phyloP scores from a whole-genome alignment of 495 filamentous ascomycete species.

The Thermothielavioides terrestris region DNA sequence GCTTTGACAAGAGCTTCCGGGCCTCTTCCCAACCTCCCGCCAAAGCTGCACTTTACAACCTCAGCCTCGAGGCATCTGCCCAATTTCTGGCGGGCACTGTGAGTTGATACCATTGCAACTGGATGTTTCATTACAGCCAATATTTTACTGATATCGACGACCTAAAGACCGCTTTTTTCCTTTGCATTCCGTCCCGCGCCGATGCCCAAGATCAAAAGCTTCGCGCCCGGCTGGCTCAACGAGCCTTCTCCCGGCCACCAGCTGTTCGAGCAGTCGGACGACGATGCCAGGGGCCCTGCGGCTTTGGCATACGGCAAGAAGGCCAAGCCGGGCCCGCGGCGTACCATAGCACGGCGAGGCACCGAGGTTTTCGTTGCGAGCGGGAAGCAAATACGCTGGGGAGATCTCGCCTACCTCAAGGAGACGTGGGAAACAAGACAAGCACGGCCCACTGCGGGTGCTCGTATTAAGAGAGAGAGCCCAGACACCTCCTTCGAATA shows the following conservation, averaged over 20 bases:
- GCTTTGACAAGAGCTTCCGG: too few relatives aligned
- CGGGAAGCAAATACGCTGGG: constrained; percentile 81
- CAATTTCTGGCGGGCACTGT: background rate
- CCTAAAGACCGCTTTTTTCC: too few relatives aligned
- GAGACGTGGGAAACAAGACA: constrained; percentile 50
- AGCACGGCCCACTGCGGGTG: constrained; percentile 5
- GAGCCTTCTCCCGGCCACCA: constrained; percentile 63
- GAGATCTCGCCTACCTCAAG: constrained; percentile 65
- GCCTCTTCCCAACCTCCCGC: background rate
- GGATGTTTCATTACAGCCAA: too few relatives aligned
- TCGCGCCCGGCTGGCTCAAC: constrained; percentile 75
- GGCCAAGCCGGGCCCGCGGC: constrained; percentile 45
- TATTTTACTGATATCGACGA: too few relatives aligned
- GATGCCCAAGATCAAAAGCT: constrained; percentile 76
- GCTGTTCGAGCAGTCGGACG: constrained; percentile 48
- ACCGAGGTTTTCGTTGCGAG: constrained; percentile 77
- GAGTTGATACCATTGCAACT: too few relatives aligned
- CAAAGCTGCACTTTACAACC: constrained; percentile 2
- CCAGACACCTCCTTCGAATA: constrained; percentile 25
- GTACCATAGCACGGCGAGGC: constrained; percentile 63
- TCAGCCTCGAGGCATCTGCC: background rate
- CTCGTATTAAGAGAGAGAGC: constrained; percentile 27
- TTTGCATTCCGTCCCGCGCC: background rate
- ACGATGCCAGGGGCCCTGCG: constrained; percentile 17
- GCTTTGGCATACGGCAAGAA: constrained; percentile 29